Base-by-base conservation (phyloP, 1,139 yeast genomes). In the Meyerozyma elateridarum region DNA sequence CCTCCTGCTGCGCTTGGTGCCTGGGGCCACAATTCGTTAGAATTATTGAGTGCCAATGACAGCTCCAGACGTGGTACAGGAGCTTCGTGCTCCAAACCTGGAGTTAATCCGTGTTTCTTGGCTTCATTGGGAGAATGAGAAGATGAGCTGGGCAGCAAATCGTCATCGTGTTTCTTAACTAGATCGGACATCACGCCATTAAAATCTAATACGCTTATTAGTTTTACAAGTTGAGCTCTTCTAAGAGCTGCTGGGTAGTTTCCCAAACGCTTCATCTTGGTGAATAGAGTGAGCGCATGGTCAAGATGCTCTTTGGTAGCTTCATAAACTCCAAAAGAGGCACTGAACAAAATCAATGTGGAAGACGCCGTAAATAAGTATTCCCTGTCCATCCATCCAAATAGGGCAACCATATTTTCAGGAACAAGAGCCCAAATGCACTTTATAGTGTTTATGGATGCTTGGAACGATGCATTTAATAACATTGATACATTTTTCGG, bases 301-400 rank as follows among this genome's bases (percentile, higher is more conserved):
- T 82, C 89, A 36, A 85, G 60, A 46, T 82, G 87, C 25, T 72
- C 77, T 34, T 70, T 67, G 0, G 93, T 83, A 12, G 85, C 85
- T 21, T 79, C 85, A 49, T 83, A 85, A 5, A 83, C 82, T 6
- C 94, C 94, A 59, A 85, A 85, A 0, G 94, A 83, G 1, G 88
- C 82, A 51, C 80, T 84, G 51, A 82, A 84, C 22, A 85, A 59
- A 9, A 83, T 75, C 34, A 85, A 60, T 0, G 95, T 85, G 5
- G 88, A 83, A 1, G 93, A 81, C 0, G 94, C 77, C 0, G 91
- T 82, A 52, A 83, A 85, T 19, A 84, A 60, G 52, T 85, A 85
- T 49, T 85, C 95, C 46, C 95, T 64, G 51, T 85, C 95, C 87
- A 85, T 82, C 67, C 88, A 85, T 1, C 95, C 94, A 60, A 83